Evolutionary conservation across 2,329 filamentous ascomycete genomes (phyloP), one percentile per base, ranked within the genome.

Genomic region (Cytospora schulzeri): DNA sequence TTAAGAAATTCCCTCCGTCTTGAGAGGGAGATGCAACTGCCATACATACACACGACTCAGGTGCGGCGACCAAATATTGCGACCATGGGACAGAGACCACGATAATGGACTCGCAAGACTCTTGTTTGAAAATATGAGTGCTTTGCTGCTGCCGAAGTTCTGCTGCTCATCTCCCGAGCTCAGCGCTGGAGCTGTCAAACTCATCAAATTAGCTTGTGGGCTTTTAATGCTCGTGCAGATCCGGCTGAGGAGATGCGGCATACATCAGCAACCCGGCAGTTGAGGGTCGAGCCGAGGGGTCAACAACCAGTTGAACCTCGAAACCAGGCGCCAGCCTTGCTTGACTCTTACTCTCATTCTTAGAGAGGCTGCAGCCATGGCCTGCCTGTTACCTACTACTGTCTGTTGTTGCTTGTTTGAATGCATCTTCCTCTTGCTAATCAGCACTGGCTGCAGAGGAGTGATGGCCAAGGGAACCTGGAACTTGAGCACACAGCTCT

Each of bases 141-240:
- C 58, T 33, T 54, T 28, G 52, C 35, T 28, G 52, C 35, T 57
- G 50, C 58, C 57, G 50, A 53, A 60, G 51, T 56, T 53, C 45
- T 19, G 53, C 22, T 22, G 35, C 62, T 64, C 62, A 38, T 56
- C 35, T 22, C 38, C 50, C 50, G 64, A 66, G 62, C 41, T 56
- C 58, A 28, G 26, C 48, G 59, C 58, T 57, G 48, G 54, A 52
- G 60, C 57, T 55, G 33, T 53, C 35, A 22, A 38, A 59, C 38
- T 62, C 33, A 15, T 35, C 33, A 35, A 54, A 63, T 64, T 35
- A 57, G 31, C 41, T 28, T 45, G 52, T 64, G 64, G 54, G 35
- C 57, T 53, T 66, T 24, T 31, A 41, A 52, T 19, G 35, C 50
- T 33, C 62, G 56, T 66, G 65, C 65, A 66, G 61, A 58, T 57